Evolutionary conservation across 2,329 filamentous ascomycete species (phyloP).

Genomic region (Ascochyta viciae-villosae): DNA sequence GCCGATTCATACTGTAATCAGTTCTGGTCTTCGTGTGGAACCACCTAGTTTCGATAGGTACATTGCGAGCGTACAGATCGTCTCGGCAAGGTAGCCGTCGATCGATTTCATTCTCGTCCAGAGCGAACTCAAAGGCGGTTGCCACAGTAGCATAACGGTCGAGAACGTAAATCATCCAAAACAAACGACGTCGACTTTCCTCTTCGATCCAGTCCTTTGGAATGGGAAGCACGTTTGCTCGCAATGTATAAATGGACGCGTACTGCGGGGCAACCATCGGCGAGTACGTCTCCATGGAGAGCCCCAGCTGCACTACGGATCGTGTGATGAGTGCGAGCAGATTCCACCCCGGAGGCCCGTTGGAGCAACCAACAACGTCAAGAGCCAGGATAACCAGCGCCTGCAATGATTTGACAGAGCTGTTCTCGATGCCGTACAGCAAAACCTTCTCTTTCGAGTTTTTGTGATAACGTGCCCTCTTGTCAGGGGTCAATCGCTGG

Average conservation of each 20-base stretch:
- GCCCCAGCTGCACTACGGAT: conserved; percentile 84
- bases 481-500: conserved; percentile 73
- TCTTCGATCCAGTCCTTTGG: conserved; percentile 88
- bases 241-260: conserved; percentile 86
- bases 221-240: conserved; percentile 84
- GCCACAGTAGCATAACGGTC: conserved; percentile 90
- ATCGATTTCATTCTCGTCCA: conserved; percentile 90
- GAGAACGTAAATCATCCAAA: conserved; percentile 93
- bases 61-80: conserved; percentile 83
- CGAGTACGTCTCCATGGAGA: conserved; percentile 83
- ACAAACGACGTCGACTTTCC: conserved; percentile 81
- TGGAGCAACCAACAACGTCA: conserved; percentile 84
- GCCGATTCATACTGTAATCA: conserved; percentile 71
- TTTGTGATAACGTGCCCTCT: conserved; percentile 76
- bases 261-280: conserved; percentile 79
- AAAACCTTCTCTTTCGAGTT: conserved; percentile 85
- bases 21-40: conserved; percentile 63
- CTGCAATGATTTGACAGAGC: conserved; percentile 85
- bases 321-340: conserved; percentile 87
- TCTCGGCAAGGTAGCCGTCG: conserved; percentile 86
- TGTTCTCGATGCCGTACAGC: conserved; percentile 87
- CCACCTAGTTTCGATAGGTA: conserved; percentile 83
- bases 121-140: conserved; percentile 88
- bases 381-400: conserved; percentile 86
- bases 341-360: conserved; percentile 92